phyloP scores from a whole-genome alignment of 208 protist species.

The Leishmania martiniquensis region DNA sequence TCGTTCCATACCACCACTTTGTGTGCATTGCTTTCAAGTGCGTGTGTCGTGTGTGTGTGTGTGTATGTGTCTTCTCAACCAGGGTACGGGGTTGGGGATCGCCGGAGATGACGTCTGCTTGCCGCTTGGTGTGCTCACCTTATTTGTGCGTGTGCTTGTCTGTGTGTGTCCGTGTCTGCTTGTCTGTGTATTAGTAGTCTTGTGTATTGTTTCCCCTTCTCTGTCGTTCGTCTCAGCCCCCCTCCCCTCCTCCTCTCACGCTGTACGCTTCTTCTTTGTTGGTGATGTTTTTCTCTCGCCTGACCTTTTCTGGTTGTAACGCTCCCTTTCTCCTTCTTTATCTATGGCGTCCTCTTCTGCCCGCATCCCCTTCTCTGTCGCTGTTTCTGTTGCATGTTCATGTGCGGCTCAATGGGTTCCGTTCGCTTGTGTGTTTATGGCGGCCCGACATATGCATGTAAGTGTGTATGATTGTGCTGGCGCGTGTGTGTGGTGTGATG shows the following conservation, averaged over 20 bases:
- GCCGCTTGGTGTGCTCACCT: slow-evolving; percentile 1
- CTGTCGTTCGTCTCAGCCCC: too few species aligned
- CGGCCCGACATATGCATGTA: background rate
- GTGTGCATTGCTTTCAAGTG: background rate
- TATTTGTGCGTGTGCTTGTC: background rate
- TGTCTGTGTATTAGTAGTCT: background rate
- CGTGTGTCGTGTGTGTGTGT: too few species aligned
- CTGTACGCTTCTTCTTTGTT: slow-evolving; percentile 1
- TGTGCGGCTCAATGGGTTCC: background rate
- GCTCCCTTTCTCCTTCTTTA: background rate
- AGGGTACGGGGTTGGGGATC: background rate
- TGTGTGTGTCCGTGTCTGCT: background rate
- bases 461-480: background rate
- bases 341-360: background rate
- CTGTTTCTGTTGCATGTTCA: background rate
- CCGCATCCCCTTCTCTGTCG: background rate
- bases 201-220: background rate
- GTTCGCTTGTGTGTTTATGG: background rate
- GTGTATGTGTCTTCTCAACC: background rate
- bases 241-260: background rate
- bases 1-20: background rate
- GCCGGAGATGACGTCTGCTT: background rate
- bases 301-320: too few species aligned
- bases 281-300: background rate
- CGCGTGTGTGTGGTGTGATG: background rate